Evolutionary conservation across 129 eudicot species (phyloP), one percentile per base, ranked within the genome.

Genomic region (Lactuca saligna): DNA sequence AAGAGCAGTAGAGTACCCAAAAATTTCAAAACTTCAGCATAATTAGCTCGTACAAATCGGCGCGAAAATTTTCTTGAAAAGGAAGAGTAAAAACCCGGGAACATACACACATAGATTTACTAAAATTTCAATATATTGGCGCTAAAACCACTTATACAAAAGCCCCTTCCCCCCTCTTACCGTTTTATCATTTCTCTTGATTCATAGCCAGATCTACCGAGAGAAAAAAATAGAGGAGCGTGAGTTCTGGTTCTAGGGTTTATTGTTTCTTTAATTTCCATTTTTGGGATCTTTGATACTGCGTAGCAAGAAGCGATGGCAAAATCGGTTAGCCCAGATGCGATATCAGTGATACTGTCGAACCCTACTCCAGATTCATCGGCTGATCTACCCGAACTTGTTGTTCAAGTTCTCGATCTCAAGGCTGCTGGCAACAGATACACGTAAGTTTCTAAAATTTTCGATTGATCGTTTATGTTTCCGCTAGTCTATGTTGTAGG

Each of bases 381-480:
- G 1, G 66, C 83, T 16, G 87, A 74, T 70, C 16, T 81, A 56
- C 93, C 92, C 3, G 91, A 87, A 58, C 69, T 94, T 8, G 76
- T 94, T 35, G 87, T 94, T 4, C 99, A 94, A 81, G 93, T 89
- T 0, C 76, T 89, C 34, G 97, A 93, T 82, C 80, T 93, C 46
- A 93, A 89, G 78, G 69, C 81, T 13, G 69, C 86, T 2, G 99
- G 99, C 4, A 93, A 71, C 66, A 81, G 84, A 63, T 86, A 79
- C 81, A 89, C 80, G 95, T 87, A 14, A 34, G 75, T 54, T 56
- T 59, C 4, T 33, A 0, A 10, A 8, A 9, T 17, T 58, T 17
- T 46, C 12, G 29, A 0, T 49, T 4, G 3, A 31, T 59, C 11
- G 51, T 34, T 61, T 14, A 14, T 41, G 56, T 63, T 14, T 54